phyloP scores from a whole-genome alignment of 441 rosid genomes.

The Melastoma candidum region DNA sequence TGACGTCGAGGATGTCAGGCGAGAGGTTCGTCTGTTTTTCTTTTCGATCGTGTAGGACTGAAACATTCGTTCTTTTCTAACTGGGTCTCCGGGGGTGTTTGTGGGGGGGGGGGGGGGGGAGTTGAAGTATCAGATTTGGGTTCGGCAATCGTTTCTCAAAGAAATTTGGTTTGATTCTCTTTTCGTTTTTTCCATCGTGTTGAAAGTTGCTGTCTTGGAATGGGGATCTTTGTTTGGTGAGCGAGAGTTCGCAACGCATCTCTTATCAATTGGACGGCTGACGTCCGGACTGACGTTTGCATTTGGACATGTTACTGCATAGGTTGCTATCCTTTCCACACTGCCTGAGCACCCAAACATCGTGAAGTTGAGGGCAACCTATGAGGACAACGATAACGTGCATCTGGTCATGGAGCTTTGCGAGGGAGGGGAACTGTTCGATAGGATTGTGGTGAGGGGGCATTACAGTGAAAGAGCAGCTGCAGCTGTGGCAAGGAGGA shows the following conservation, averaged over 20 bases:
- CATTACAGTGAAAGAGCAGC: conserved; percentile 91
- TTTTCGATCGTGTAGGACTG: no score
- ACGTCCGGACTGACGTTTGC: neutral
- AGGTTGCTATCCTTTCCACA: conserved; percentile 75
- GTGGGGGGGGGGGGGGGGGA: no score
- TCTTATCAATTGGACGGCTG: neutral
- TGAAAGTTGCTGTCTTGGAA: no score
- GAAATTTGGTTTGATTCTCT: no score
- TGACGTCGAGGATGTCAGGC: conserved; percentile 80
- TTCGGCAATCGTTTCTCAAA: no score
- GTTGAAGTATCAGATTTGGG: no score
- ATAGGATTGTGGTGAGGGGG: conserved; percentile 89
- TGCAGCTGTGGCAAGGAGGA: conserved; percentile 61
- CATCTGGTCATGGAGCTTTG: conserved; percentile 92
- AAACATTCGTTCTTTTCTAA: no score
- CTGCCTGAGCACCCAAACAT: conserved; percentile 78
- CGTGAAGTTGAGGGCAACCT: conserved; percentile 75
- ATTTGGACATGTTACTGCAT: neutral
- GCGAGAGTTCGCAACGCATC: no score
- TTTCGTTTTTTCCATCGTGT: no score
- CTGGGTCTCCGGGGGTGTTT: no score
- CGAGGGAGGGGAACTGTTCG: conserved; percentile 95
- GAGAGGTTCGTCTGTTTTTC: conserved; percentile 30
- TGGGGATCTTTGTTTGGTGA: no score
- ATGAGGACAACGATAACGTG: conserved; percentile 81